Conservation (phyloP, 768 basidiomycete genomes). For the Coprinopsis strossmayeri region DNA sequence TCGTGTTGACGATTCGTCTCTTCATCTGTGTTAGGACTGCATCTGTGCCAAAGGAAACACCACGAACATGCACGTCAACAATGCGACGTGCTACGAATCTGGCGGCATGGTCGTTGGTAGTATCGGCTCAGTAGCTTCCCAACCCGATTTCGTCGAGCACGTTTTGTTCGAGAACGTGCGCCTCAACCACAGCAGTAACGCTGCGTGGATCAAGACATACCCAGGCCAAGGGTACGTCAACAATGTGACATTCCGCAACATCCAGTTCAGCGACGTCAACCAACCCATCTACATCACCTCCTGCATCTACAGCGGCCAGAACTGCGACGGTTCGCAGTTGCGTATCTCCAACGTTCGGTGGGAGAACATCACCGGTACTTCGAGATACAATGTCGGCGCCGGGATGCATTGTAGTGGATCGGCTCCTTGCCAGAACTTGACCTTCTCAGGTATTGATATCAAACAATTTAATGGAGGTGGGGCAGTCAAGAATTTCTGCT, state of each 20-base stretch:
- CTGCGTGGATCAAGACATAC: conserved; percentile 12
- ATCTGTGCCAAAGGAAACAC: conserved; percentile 11
- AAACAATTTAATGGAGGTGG: conserved; percentile 11
- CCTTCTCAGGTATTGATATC: conserved; percentile 11
- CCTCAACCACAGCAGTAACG: conserved; percentile 8
- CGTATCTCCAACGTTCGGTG: conserved; percentile 8
- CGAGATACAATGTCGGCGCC: conserved; percentile 10
- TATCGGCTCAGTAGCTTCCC: conserved; percentile 2
- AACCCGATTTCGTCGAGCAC: conserved; percentile 1
- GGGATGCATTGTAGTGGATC: conserved; percentile 11
- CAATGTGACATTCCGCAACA: conserved; percentile 10
- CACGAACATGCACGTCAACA: conserved; percentile 10
- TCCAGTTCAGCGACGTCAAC: conserved; percentile 12
- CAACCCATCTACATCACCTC: conserved; percentile 10
- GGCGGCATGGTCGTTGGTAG: conserved; percentile 9
- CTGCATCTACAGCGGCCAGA: conserved; percentile 8
- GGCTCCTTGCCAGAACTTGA: conserved; percentile 13
- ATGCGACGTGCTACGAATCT: conserved; percentile 10
- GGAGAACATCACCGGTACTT: conserved; percentile 10
- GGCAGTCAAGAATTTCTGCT: conserved; percentile 8
- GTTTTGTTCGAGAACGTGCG: conserved; percentile 7
- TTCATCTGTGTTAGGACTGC: conserved; percentile 9
- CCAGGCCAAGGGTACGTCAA: conserved; percentile 8
- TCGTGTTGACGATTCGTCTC: neutral
- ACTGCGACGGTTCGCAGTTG: conserved; percentile 6